Evolutionary conservation across 495 filamentous ascomycete species (phyloP).

Genomic region (Penicillium cataractarum): DNA sequence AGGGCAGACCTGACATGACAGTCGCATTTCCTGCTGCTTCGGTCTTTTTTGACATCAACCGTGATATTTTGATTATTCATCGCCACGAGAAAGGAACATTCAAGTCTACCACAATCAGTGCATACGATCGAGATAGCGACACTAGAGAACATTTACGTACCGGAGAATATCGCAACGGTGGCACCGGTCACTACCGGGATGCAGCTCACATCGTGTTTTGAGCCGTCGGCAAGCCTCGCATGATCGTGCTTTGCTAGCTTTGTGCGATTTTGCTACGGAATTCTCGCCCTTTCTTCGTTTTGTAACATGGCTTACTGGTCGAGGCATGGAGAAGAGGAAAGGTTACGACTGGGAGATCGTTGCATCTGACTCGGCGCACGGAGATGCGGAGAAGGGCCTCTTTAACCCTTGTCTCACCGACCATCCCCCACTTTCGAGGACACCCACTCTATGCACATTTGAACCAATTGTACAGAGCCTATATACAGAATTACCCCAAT

Average conservation of each 20-base stretch:
- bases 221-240: constrained; percentile 24
- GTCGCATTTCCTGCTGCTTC: not conserved
- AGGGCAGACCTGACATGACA: constrained; percentile 12
- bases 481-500: not conserved
- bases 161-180: constrained; percentile 19
- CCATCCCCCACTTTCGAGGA: not conserved
- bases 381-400: too few species aligned
- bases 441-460: not conserved
- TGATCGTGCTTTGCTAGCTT: constrained; percentile 20
- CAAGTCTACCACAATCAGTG: not conserved
- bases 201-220: constrained; percentile 23
- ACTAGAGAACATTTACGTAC: not conserved
- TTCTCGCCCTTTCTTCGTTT: not conserved
- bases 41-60: not conserved
- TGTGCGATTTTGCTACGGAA: not conserved
- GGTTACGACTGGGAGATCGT: not conserved
- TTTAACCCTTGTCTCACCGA: too few species aligned
- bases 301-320: not conserved
- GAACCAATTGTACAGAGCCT: not conserved
- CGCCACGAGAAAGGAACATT: constrained; percentile 15
- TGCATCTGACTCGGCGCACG: too few species aligned
- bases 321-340: not conserved
- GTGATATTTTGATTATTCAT: not conserved
- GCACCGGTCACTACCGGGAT: constrained; percentile 8
- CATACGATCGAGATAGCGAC: not conserved